phyloP scores from a whole-genome alignment of 148 eudicot genomes.

The Chenopodium formosanum region DNA sequence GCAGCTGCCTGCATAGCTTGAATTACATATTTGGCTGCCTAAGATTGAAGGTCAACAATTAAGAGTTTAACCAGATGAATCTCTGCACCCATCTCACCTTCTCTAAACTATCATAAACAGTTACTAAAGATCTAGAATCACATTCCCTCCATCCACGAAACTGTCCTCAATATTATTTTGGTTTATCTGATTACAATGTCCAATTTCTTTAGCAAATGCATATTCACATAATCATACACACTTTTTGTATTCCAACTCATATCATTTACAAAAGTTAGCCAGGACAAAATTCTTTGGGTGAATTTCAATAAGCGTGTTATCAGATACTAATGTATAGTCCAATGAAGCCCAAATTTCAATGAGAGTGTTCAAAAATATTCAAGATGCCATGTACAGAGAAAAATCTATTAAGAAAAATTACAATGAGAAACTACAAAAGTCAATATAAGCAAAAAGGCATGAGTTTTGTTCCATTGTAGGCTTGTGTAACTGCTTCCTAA shows the following conservation, averaged over 20 bases:
- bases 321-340: background rate
- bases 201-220: background rate
- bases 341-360: background rate
- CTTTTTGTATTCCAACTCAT: background rate
- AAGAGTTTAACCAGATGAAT: background rate
- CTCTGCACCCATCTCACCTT: background rate
- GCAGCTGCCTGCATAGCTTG: background rate
- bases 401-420: too few species aligned
- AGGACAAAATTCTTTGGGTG: background rate
- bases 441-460: background rate
- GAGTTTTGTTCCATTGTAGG: background rate
- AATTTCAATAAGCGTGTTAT: too few species aligned
- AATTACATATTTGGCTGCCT: conserved; percentile 2
- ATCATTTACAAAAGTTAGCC: background rate
- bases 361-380: background rate
- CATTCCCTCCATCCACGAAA: background rate
- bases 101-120: background rate
- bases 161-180: background rate
- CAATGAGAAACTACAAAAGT: background rate
- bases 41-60: too few species aligned
- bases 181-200: too few species aligned
- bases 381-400: background rate
- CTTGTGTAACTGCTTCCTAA: background rate
- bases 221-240: background rate
- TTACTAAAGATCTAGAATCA: background rate